phyloP scores from a whole-genome alignment of 148 eudicot species.

The Rheum nobile region DNA sequence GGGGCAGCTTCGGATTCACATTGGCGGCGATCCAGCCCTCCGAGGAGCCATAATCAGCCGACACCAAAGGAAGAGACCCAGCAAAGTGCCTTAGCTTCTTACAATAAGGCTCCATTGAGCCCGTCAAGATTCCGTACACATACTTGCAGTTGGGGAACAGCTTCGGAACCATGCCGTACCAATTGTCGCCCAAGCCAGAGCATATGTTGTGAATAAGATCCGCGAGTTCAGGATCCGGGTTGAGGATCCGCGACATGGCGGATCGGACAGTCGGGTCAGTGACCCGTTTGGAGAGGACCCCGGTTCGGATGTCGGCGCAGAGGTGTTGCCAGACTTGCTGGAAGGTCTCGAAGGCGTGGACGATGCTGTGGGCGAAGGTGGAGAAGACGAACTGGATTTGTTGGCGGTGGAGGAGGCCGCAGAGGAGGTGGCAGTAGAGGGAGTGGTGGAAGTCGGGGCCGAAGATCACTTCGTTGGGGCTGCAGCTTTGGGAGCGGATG shows the following conservation, averaged over 20 bases:
- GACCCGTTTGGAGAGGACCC: slow-evolving; percentile 34
- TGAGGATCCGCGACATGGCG: slow-evolving; percentile 45
- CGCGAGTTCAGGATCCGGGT: slow-evolving; percentile 66
- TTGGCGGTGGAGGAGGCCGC: slow-evolving; percentile 45
- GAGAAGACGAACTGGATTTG: slow-evolving; percentile 59
- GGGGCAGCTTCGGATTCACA: slow-evolving; percentile 70
- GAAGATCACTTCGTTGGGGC: slow-evolving; percentile 82
- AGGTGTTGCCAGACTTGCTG: slow-evolving; percentile 65
- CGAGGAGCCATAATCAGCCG: slow-evolving; percentile 86
- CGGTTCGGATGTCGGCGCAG: slow-evolving; percentile 46
- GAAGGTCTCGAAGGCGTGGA: slow-evolving; percentile 69
- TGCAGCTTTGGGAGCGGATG: slow-evolving; percentile 60
- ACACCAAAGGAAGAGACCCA: slow-evolving; percentile 56
- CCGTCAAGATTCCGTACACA: slow-evolving; percentile 82
- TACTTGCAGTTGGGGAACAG: slow-evolving; percentile 85
- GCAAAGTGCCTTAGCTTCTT: slow-evolving; percentile 76
- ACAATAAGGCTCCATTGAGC: slow-evolving; percentile 92
- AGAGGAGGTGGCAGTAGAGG: slow-evolving; percentile 79
- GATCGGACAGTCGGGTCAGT: slow-evolving; percentile 39
- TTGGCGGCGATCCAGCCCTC: slow-evolving; percentile 96
- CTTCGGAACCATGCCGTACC: slow-evolving; percentile 73
- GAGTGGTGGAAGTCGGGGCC: slow-evolving; percentile 73
- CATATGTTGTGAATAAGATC: slow-evolving; percentile 36
- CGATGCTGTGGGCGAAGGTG: slow-evolving; percentile 84
- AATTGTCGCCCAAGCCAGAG: slow-evolving; percentile 35